These are phyloP conservation scores for Tilletia walkeri DNA, from an alignment of 1,284 basidiomycete species.

Conservation along the genomic window DNA sequence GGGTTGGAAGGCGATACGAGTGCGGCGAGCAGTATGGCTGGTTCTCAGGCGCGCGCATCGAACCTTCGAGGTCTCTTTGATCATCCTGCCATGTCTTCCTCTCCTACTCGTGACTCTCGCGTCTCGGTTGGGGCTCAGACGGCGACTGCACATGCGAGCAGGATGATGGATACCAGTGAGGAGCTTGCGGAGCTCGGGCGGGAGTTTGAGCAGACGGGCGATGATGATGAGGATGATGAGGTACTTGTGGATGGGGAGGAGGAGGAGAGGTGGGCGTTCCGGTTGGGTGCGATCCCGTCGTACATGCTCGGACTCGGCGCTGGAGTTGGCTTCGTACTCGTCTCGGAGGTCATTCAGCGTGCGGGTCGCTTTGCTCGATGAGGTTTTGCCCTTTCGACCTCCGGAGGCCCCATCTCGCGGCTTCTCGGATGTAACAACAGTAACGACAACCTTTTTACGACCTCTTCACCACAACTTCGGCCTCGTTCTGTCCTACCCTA, in stretches of 20 bases:
- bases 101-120: background rate
- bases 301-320: slow-evolving; percentile 42
- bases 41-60: background rate
- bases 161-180: background rate
- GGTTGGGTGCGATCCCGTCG: slow-evolving; percentile 38
- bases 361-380: background rate
- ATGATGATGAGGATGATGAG: background rate
- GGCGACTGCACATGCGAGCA: background rate
- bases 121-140: slow-evolving; percentile 9
- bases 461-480: too few relatives aligned
- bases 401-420: too few relatives aligned
- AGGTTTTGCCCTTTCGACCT: background rate
- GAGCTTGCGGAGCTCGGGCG: background rate
- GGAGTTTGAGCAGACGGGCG: background rate
- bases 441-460: too few relatives aligned
- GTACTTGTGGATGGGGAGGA: slow-evolving; percentile 23
- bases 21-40: background rate
- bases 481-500: too few relatives aligned
- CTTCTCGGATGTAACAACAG: too few relatives aligned
- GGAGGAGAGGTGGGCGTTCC: slow-evolving; percentile 21
- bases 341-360: slow-evolving; percentile 27
- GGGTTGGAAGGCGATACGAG: slow-evolving; percentile 14
- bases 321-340: slow-evolving; percentile 38
- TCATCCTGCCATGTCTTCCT: slow-evolving; percentile 15
- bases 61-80: slow-evolving; percentile 7